Percentiles rank a stretch among this genome's conserved stretches.
Conservation (phyloP, 257 asterid genomes). For the Leonotis leonurus region DNA sequence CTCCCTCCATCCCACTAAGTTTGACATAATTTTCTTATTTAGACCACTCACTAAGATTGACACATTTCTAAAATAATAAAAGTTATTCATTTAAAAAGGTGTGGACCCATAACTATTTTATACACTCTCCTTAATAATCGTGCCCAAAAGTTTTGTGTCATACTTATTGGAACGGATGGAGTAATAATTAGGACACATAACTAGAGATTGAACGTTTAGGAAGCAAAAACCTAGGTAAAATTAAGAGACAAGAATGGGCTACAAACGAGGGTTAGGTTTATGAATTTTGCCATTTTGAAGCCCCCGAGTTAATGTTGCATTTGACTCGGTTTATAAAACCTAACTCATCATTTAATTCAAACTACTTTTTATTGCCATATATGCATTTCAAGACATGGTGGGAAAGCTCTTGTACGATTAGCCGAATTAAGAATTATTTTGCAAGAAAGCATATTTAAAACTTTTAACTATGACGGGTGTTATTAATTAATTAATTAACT, state of each 20-base stretch:
- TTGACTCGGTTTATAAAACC: constrained; percentile 41
- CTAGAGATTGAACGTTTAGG: constrained; percentile 61
- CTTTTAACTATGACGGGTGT: constrained; percentile 14
- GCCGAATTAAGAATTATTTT: background rate
- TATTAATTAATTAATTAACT: constrained; percentile 16
- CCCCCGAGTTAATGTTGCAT: constrained; percentile 29
- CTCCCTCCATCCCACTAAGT: too few relatives aligned
- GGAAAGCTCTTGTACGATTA: constrained; percentile 36
- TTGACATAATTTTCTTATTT: too few relatives aligned
- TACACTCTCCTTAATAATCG: too few relatives aligned
- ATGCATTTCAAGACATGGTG: constrained; percentile 47
- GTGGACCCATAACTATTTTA: too few relatives aligned
- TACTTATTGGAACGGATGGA: too few relatives aligned
- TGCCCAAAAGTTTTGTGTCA: too few relatives aligned
- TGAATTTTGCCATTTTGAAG: constrained; percentile 49
- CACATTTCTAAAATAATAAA: too few relatives aligned
- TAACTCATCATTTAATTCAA: constrained; percentile 22
- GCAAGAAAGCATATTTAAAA: background rate
- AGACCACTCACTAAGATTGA: too few relatives aligned
- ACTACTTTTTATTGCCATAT: constrained; percentile 36
- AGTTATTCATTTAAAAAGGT: too few relatives aligned
- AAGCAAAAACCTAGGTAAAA: constrained; percentile 78
- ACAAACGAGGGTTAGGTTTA: constrained; percentile 67
- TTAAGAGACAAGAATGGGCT: constrained; percentile 48
- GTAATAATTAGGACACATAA: constrained; percentile 20